phyloP scores from a whole-genome alignment of 1,284 basidiomycete genomes.

The Rhodotorula sp. region DNA sequence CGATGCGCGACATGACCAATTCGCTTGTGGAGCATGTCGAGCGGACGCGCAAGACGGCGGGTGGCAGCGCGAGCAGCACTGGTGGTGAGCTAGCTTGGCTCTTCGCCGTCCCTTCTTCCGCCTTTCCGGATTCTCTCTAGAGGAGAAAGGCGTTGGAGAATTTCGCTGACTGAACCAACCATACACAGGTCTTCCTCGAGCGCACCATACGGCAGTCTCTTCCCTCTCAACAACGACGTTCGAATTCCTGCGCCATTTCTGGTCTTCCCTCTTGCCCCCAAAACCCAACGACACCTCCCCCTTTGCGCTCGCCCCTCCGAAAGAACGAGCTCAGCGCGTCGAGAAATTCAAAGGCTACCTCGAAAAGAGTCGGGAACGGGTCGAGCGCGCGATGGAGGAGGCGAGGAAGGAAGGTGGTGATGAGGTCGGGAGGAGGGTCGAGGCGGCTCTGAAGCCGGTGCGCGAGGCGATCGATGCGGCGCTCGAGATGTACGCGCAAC shows the following conservation, averaged over 20 bases:
- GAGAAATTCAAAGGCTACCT: slow-evolving; percentile 82
- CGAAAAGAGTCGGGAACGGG: slow-evolving; percentile 71
- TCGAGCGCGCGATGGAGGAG: slow-evolving; percentile 69
- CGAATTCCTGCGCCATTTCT: slow-evolving; percentile 95
- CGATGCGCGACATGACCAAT: slow-evolving; percentile 69
- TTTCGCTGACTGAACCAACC: not conserved
- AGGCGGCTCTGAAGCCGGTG: slow-evolving; percentile 16
- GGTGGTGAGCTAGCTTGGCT: slow-evolving; percentile 11
- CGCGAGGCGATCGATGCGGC: slow-evolving; percentile 13
- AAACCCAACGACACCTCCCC: not conserved
- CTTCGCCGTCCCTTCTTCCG: not conserved
- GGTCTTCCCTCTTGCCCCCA: slow-evolving; percentile 78
- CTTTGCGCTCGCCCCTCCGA: slow-evolving; percentile 44
- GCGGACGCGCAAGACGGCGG: slow-evolving; percentile 20
- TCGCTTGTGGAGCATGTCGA: slow-evolving; percentile 56
- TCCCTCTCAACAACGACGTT: slow-evolving; percentile 88
- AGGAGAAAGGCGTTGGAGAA: not conserved
- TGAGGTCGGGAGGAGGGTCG: slow-evolving; percentile 18
- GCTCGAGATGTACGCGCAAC: slow-evolving; percentile 1
- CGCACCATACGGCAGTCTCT: slow-evolving; percentile 73
- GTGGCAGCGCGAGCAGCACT: slow-evolving; percentile 2
- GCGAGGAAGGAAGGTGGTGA: slow-evolving; percentile 41
- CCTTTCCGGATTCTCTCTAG: not conserved
- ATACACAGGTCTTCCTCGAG: slow-evolving; percentile 68
- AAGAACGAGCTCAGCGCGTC: slow-evolving; percentile 69